These are phyloP conservation scores for Zygoascus flipseniorum DNA, from an alignment of 805 yeast species.

Conservation along the genomic window DNA sequence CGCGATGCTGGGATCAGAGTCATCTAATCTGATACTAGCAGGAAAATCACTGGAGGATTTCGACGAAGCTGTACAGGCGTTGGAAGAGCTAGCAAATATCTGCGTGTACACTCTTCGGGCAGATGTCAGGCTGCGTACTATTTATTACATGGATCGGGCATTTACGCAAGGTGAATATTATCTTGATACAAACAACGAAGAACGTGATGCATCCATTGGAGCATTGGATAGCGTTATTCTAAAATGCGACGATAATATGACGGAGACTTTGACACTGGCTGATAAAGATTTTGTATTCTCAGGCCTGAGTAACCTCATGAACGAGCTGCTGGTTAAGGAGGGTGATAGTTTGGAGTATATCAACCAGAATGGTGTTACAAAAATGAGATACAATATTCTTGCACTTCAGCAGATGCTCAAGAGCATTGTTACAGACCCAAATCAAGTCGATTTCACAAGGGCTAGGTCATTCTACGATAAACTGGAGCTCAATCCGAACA, in stretches of 20 bases:
- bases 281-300: conserved; percentile 30
- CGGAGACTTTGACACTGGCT: conserved; percentile 23
- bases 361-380: conserved; percentile 51
- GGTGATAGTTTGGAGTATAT: conserved; percentile 42
- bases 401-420: conserved; percentile 64
- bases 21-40: conserved; percentile 12
- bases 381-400: conserved; percentile 50
- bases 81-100: conserved; percentile 20
- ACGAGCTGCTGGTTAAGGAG: conserved; percentile 43
- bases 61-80: conserved; percentile 20
- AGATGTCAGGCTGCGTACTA: conserved; percentile 46
- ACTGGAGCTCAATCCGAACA: conserved; percentile 42
- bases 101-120: conserved; percentile 42
- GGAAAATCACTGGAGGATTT: conserved; percentile 22
- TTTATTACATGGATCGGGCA: conserved; percentile 44
- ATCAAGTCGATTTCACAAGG: conserved; percentile 43
- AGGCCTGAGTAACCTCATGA: conserved; percentile 47
- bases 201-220: conserved; percentile 48
- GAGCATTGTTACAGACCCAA: conserved; percentile 44
- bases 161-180: conserved; percentile 43
- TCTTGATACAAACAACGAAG: conserved; percentile 46
- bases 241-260: conserved; percentile 36
- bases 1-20: not conserved
- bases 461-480: conserved; percentile 50
- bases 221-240: conserved; percentile 43